A percentile compares a stretch with the other conserved stretches of the same genome.
These are phyloP conservation scores for Patellaria atrata DNA, from an alignment of 495 filamentous ascomycete species.

Conservation along the genomic window DNA sequence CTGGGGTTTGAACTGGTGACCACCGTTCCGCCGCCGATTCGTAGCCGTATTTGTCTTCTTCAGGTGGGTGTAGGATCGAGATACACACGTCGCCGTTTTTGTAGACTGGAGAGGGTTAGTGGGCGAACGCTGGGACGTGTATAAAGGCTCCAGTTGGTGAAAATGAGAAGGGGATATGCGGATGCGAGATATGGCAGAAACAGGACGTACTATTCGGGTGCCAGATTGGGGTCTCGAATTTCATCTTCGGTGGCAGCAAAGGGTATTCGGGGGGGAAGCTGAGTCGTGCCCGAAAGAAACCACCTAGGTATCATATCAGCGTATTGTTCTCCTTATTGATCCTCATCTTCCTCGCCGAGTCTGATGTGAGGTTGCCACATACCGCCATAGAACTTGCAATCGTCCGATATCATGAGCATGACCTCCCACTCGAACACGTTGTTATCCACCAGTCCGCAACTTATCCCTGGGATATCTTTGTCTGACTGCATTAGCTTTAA, in stretches of 20 bases:
- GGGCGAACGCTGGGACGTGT: neutral
- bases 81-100: slow-evolving; percentile 84
- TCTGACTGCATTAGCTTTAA: slow-evolving; percentile 86
- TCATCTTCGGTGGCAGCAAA: slow-evolving; percentile 78
- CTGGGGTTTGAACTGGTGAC: slow-evolving; percentile 94
- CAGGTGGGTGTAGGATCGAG: slow-evolving; percentile 89
- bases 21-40: slow-evolving; percentile 85
- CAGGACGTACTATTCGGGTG: slow-evolving; percentile 65
- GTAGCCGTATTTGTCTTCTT: slow-evolving; percentile 93
- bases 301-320: slow-evolving; percentile 43
- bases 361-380: slow-evolving; percentile 21
- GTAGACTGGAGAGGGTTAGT: slow-evolving; percentile 45
- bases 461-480: slow-evolving; percentile 86
- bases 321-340: neutral
- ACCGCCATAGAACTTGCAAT: slow-evolving; percentile 91
- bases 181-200: neutral
- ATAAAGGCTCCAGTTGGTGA: neutral
- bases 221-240: slow-evolving; percentile 78
- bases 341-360: neutral
- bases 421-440: slow-evolving; percentile 99
- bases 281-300: slow-evolving; percentile 74
- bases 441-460: slow-evolving; percentile 69
- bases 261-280: slow-evolving; percentile 75
- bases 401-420: slow-evolving; percentile 96
- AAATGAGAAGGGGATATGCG: neutral